Evolutionary conservation across 345 rosid species (phyloP).

Genomic region (Brassica carinata): DNA sequence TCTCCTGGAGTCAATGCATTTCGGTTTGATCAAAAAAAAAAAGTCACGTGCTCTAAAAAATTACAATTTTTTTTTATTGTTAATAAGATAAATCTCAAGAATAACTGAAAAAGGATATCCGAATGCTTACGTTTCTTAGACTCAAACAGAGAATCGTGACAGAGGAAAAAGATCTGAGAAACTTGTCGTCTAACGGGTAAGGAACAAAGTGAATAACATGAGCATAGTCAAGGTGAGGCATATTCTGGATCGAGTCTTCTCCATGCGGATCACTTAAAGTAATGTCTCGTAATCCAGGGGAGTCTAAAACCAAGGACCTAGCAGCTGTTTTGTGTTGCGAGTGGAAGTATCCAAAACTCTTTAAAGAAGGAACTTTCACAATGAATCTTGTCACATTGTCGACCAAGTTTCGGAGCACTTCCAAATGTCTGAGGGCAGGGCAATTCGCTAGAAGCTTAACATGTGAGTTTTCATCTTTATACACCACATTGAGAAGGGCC

Average conservation of each 20-base stretch:
- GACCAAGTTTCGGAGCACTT: not conserved
- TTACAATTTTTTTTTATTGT: too few species aligned
- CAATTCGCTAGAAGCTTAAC: constrained; percentile 15
- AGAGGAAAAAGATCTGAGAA: constrained; percentile 14
- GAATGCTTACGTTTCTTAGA: not conserved
- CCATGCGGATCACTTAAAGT: not conserved
- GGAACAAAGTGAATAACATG: not conserved
- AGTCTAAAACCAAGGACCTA: not conserved
- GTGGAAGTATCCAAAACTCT: too few species aligned
- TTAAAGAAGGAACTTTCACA: constrained; percentile 22
- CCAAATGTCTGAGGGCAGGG: not conserved
- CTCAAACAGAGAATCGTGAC: not conserved
- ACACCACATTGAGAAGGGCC: not conserved
- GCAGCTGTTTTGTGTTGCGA: too few species aligned
- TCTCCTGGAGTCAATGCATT: too few species aligned
- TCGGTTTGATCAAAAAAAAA: too few species aligned
- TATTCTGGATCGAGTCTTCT: not conserved
- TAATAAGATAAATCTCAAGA: not conserved
- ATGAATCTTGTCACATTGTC: constrained; percentile 16
- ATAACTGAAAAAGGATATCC: not conserved
- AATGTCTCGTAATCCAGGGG: not conserved
- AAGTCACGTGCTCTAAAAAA: too few species aligned
- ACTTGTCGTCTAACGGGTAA: not conserved
- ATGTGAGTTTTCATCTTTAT: constrained; percentile 21
- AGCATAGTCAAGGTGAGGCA: not conserved